phyloP scores from a whole-genome alignment of 2,329 filamentous ascomycete genomes.

The Trichoderma hamatum region DNA sequence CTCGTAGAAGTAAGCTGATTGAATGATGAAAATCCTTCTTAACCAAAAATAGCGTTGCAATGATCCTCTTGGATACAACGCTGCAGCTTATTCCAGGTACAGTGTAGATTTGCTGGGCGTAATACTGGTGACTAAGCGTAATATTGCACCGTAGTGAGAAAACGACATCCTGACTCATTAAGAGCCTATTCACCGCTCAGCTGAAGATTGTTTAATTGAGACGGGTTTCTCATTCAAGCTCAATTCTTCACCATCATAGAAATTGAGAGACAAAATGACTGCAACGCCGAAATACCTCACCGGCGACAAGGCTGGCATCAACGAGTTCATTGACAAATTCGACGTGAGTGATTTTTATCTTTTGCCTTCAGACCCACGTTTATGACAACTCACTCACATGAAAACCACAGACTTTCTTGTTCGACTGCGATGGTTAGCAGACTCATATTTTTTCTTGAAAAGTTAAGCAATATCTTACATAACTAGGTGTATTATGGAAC shows the following conservation, averaged over 20 bases:
- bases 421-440: conserved; percentile 89
- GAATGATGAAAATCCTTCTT: background rate
- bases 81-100: background rate
- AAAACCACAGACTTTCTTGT: conserved; percentile 67
- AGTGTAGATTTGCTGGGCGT: background rate
- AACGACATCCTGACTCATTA: conserved; percentile 3
- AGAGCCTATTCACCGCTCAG: conserved; percentile 3
- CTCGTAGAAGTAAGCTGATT: background rate
- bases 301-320: conserved; percentile 75
- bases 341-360: conserved; percentile 67
- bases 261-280: conserved; percentile 31
- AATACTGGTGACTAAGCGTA: conserved; percentile 18
- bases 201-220: background rate
- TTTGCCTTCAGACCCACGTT: background rate
- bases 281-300: conserved; percentile 67
- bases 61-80: background rate
- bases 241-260: background rate
- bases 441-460: background rate
- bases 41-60: background rate
- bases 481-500: conserved; percentile 88
- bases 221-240: background rate
- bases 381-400: conserved; percentile 5
- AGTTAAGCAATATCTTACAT: conserved; percentile 28
- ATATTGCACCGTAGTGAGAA: background rate
- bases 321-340: conserved; percentile 84